A percentile compares a stretch with the other conserved stretches of the same genome.
phyloP scores from a whole-genome alignment of 1,139 yeast species.

The Blastobotrys capitulatus region DNA sequence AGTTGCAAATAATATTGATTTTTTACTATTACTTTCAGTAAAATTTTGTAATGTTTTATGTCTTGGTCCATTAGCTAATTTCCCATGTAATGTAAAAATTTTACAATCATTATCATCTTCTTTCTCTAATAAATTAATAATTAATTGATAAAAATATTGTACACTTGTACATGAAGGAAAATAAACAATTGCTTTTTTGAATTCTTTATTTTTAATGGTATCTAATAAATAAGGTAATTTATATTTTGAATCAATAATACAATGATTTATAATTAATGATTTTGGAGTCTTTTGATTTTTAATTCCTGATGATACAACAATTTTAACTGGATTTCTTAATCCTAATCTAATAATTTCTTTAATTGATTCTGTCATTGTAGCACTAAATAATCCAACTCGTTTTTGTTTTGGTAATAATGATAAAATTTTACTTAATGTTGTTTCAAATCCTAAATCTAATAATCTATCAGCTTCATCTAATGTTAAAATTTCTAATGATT shows the following conservation, averaged over 20 bases:
- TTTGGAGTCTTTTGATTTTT: conserved; percentile 49
- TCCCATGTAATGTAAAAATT: conserved; percentile 78
- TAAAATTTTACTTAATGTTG: conserved; percentile 62
- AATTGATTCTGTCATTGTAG: conserved; percentile 78
- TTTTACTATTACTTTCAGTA: conserved; percentile 39
- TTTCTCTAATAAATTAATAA: conserved; percentile 38
- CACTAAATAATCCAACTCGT: conserved; percentile 89
- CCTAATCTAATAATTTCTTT: conserved; percentile 43
- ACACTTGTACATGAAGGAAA: conserved; percentile 89
- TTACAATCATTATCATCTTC: conserved; percentile 29
- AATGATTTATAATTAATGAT: conserved; percentile 57
- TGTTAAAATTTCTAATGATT: conserved; percentile 66
- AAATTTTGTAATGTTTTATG: conserved; percentile 63
- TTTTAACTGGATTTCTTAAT: conserved; percentile 81
- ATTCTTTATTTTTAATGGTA: conserved; percentile 45
- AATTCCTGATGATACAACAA: conserved; percentile 51
- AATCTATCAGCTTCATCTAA: conserved; percentile 92
- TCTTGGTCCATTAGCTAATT: conserved; percentile 68
- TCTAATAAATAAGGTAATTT: conserved; percentile 58
- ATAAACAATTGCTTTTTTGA: conserved; percentile 76
- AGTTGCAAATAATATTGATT: conserved; percentile 55
- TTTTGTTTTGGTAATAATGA: conserved; percentile 78
- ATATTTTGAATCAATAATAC: conserved; percentile 51
- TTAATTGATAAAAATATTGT: conserved; percentile 61
- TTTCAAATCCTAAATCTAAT: conserved; percentile 70